These are phyloP conservation scores for Fagus crenata DNA, from an alignment of 306 rosid species.

Conservation along the genomic window DNA sequence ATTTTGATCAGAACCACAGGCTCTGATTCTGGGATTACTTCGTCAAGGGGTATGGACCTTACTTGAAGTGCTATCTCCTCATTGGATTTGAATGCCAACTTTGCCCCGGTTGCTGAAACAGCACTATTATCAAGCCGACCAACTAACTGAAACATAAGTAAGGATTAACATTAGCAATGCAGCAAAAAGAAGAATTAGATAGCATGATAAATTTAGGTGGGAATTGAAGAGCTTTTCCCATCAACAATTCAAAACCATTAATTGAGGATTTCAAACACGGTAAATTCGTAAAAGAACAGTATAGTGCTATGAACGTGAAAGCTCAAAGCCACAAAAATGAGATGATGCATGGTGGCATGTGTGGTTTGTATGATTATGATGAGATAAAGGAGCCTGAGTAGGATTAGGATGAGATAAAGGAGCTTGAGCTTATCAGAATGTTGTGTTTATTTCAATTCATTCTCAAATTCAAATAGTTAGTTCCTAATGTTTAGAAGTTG, in stretches of 20 bases:
- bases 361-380: no score
- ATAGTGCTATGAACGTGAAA: not conserved
- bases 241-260: not conserved
- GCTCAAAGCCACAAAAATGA: no score
- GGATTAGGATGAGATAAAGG: no score
- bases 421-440: no score
- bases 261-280: not conserved
- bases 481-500: no score
- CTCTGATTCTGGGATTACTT: conserved; percentile 66
- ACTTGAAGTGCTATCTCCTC: conserved; percentile 89
- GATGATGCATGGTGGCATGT: no score
- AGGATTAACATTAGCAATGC: conserved; percentile 12
- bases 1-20: conserved; percentile 77
- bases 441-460: no score
- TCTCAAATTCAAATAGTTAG: no score
- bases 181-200: conserved; percentile 17
- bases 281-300: not conserved
- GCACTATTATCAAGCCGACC: conserved; percentile 99
- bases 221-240: not conserved
- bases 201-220: not conserved
- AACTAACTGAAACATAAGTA: conserved; percentile 60
- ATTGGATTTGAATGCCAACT: conserved; percentile 86
- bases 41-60: conserved; percentile 74
- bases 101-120: conserved; percentile 92
- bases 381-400: no score